Evolutionary conservation across 164 flowering plant species (phyloP), one percentile per base, ranked within the genome.

Genomic region (Tetracentron sinense): DNA sequence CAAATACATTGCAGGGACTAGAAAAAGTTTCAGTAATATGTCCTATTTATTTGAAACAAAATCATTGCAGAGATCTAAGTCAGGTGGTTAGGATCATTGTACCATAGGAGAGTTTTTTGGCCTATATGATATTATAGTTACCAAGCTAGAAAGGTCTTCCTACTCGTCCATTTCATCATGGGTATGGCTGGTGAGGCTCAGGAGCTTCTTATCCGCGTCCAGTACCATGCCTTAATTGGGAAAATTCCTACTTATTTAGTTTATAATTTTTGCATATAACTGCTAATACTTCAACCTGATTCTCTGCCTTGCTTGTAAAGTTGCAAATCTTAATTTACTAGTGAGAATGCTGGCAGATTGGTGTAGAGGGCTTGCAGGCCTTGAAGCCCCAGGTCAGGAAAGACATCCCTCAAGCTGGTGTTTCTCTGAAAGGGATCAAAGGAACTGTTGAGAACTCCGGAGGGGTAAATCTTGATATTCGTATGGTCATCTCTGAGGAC

Each of bases 311-410:
- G 44, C 14, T 38, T 1, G 44, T 38, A 38, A 38, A 38, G 44
- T 38, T 38, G 44, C 0, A 50, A n/a, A n/a, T n/a, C n/a, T n/a
- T 47, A 22, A 31, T 22, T 20, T 25, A 2, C 26, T 25, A 22
- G 22, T 58, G 51, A 53, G 20, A 54, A 20, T 52, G 31, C 30
- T 61, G 81, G 75, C 80, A 94, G 97, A 84, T 91, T 69, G 79
- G 85, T 61, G 82, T 91, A 26, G 92, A 87, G 74, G 99, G 99
- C 28, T 68, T 94, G 84, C 86, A 88, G 81, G 85, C 78, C 53
- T 74, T 89, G 72, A 94, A 94, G 77, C 99, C 99, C 51, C 81
- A 70, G 29, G 59, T 62, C 42, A 71, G 62, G 38, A 80, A 75
- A 46, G 62, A 42, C 54, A 67, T 56, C 59, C 61, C 42, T 60